These are phyloP conservation scores for Thamnidium elegans DNA, from an alignment of 192 early-diverging fungal genomes.

Conservation along the genomic window DNA sequence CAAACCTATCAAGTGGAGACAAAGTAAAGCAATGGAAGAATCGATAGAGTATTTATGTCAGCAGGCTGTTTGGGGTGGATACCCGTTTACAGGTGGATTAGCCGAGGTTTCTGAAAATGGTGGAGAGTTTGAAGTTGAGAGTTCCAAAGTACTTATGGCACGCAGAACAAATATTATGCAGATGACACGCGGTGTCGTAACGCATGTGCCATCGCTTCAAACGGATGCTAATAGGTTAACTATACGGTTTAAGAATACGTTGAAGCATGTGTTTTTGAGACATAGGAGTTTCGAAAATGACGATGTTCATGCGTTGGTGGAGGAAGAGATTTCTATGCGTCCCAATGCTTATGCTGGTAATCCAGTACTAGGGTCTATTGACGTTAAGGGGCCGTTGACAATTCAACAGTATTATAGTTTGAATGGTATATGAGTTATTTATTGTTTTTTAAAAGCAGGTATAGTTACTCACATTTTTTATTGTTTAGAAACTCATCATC, in stretches of 20 bases:
- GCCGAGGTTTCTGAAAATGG: conserved; percentile 38
- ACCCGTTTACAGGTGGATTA: conserved; percentile 43
- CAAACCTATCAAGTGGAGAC: conserved; percentile 29
- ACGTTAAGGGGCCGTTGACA: conserved; percentile 36
- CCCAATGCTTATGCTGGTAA: not conserved
- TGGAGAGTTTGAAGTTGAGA: conserved; percentile 44
- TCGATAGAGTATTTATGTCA: conserved; percentile 43
- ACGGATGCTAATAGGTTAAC: conserved; percentile 10
- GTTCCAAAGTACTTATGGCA: conserved; percentile 38
- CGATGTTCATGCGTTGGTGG: not conserved
- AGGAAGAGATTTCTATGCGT: not conserved
- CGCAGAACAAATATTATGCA: conserved; percentile 38
- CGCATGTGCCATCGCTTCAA: conserved; percentile 8
- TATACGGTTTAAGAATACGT: conserved; percentile 19
- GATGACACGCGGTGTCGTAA: conserved; percentile 29
- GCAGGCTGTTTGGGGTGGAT: conserved; percentile 42
- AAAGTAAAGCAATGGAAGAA: conserved; percentile 32
- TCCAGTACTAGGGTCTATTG: conserved; percentile 7
- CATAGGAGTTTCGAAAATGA: not conserved
- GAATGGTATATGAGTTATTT: conserved; percentile 27
- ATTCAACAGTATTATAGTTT: conserved; percentile 38
- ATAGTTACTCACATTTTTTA: conserved; percentile 9
- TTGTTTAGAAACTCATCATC: conserved; percentile 34
- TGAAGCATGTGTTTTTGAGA: conserved; percentile 11
- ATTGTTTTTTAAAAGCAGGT: not conserved